phyloP scores from a whole-genome alignment of 805 yeast species.

The Teunomyces tritomae region DNA sequence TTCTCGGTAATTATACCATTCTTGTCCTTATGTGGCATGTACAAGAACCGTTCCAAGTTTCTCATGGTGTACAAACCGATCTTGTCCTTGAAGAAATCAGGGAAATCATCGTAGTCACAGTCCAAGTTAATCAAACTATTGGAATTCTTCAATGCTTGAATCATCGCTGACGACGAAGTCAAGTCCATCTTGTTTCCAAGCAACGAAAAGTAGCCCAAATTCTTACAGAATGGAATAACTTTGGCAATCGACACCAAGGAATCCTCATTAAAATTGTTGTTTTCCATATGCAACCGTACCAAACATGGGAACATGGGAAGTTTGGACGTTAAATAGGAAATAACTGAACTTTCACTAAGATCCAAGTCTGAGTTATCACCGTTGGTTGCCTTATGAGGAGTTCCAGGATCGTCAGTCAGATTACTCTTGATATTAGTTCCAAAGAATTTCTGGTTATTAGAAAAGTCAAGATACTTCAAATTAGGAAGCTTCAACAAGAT shows the following conservation, averaged over 20 bases:
- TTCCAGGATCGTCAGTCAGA: background rate
- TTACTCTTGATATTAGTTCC: constrained; percentile 34
- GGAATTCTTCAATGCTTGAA: constrained; percentile 67
- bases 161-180: constrained; percentile 60
- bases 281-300: constrained; percentile 68
- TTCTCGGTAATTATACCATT: constrained; percentile 5
- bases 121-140: constrained; percentile 68
- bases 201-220: constrained; percentile 66
- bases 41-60: constrained; percentile 66
- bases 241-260: constrained; percentile 62
- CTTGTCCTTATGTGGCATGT: constrained; percentile 19
- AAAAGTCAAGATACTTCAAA: constrained; percentile 71
- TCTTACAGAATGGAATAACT: constrained; percentile 64
- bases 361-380: background rate
- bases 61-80: constrained; percentile 79
- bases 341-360: constrained; percentile 25
- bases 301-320: constrained; percentile 68
- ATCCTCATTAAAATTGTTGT: constrained; percentile 55
- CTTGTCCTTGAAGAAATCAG: constrained; percentile 62
- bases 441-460: constrained; percentile 65
- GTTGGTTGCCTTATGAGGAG: background rate
- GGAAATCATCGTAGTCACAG: constrained; percentile 61
- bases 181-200: constrained; percentile 61
- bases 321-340: constrained; percentile 55
- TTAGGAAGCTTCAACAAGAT: constrained; percentile 52